These are phyloP conservation scores for Penicillium janthinellum DNA, from an alignment of 2,329 filamentous ascomycete species.

Conservation along the genomic window DNA sequence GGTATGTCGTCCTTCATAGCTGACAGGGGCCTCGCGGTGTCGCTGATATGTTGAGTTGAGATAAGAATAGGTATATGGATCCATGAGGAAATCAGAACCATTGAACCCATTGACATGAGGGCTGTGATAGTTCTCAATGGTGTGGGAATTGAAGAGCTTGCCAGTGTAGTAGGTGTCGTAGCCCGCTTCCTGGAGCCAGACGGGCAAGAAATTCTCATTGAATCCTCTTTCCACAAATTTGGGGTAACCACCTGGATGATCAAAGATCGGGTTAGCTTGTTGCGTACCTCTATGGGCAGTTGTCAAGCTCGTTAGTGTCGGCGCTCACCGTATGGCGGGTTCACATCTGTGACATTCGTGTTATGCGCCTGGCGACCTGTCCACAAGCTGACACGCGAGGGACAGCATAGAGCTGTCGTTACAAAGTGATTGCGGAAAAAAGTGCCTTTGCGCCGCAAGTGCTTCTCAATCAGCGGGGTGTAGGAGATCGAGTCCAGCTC, in stretches of 20 bases:
- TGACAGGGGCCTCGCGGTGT: conserved; percentile 59
- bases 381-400: conserved; percentile 65
- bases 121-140: conserved; percentile 51
- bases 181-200: conserved; percentile 55
- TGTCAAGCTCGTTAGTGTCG: background rate
- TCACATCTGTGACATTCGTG: conserved; percentile 67
- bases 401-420: conserved; percentile 68
- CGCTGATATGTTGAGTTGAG: conserved; percentile 65
- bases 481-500: conserved; percentile 63
- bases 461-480: conserved; percentile 59
- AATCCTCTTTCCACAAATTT: conserved; percentile 55
- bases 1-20: conserved; percentile 57
- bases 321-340: conserved; percentile 53
- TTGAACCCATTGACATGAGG: conserved; percentile 43
- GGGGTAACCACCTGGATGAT: conserved; percentile 45
- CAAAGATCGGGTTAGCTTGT: background rate
- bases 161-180: conserved; percentile 59
- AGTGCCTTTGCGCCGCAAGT: conserved; percentile 61
- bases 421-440: conserved; percentile 65
- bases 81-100: conserved; percentile 48
- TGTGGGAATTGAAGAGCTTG: conserved; percentile 59
- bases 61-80: conserved; percentile 64
- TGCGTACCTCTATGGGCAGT: too few relatives aligned
- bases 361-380: conserved; percentile 70
- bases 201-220: conserved; percentile 54